phyloP scores from a whole-genome alignment of 106 monocot genomes.

The Phalaenopsis equestris region DNA sequence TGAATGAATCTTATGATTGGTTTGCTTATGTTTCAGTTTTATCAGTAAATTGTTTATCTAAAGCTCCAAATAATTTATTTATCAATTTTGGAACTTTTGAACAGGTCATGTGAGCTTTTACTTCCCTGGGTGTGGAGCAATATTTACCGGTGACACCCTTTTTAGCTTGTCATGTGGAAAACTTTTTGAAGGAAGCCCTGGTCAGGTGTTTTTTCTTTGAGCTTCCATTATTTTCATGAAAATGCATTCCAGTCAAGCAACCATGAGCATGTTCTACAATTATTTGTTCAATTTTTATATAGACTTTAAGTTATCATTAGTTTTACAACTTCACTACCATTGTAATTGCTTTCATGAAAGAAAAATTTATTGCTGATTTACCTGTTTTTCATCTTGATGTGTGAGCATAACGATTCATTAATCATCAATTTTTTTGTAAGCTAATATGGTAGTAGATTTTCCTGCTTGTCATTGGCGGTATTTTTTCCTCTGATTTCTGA shows the following conservation, averaged over 20 bases:
- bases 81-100: conserved; percentile 6
- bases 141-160: conserved; percentile 93
- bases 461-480: no score
- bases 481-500: no score
- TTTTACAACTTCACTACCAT: background rate
- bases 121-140: conserved; percentile 69
- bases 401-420: no score
- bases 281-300: background rate
- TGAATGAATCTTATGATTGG: conserved; percentile 3
- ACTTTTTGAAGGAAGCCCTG: conserved; percentile 86
- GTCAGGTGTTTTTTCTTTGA: conserved; percentile 46
- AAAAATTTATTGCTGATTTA: background rate
- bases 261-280: background rate
- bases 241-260: background rate
- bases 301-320: background rate
- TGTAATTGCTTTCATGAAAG: background rate
- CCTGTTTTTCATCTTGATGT: no score
- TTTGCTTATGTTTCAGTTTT: conserved; percentile 1
- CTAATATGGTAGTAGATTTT: no score
- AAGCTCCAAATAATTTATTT: background rate
- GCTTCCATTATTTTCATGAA: background rate
- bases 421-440: no score
- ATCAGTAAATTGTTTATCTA: background rate
- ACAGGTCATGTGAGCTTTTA: conserved; percentile 90
- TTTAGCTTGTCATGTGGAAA: conserved; percentile 98